These are phyloP conservation scores for Saccharomyces hybrid DNA, from an alignment of 1,139 yeast species.

Conservation along the genomic window DNA sequence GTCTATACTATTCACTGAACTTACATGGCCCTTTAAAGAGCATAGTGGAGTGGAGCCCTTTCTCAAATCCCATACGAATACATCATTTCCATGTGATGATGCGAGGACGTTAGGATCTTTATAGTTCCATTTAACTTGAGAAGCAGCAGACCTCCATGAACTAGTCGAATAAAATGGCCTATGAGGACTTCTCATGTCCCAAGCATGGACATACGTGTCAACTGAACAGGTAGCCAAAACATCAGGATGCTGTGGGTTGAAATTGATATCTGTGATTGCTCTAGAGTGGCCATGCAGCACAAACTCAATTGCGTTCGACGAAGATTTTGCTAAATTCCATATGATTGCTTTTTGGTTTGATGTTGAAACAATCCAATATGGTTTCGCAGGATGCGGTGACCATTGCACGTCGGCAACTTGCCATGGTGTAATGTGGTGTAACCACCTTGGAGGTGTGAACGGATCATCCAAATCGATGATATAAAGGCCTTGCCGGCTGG, in stretches of 20 bases:
- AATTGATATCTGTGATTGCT: constrained; percentile 92
- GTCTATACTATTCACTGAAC: constrained; percentile 84
- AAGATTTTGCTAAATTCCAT: constrained; percentile 80
- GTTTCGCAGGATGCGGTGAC: constrained; percentile 82
- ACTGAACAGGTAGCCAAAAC: constrained; percentile 88
- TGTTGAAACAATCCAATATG: constrained; percentile 88
- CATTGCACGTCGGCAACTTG: constrained; percentile 98
- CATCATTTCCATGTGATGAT: constrained; percentile 72
- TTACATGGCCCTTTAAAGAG: constrained; percentile 62
- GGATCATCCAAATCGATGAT: constrained; percentile 94
- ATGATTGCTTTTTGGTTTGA: constrained; percentile 90
- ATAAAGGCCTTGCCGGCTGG: constrained; percentile 73
- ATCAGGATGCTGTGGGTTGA: constrained; percentile 83
- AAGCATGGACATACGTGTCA: constrained; percentile 75
- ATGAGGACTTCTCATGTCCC: constrained; percentile 83
- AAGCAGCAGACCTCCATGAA: constrained; percentile 91
- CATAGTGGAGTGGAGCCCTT: constrained; percentile 71
- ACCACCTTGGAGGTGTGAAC: constrained; percentile 87
- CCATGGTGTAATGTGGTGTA: constrained; percentile 90
- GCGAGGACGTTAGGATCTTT: constrained; percentile 70
- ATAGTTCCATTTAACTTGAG: constrained; percentile 91
- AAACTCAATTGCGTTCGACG: constrained; percentile 72
- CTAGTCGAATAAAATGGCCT: constrained; percentile 72
- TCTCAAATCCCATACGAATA: constrained; percentile 82
- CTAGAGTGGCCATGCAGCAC: constrained; percentile 83